These are phyloP conservation scores for Babesia ovis DNA, from an alignment of 169 alveolate species.

Conservation along the genomic window DNA sequence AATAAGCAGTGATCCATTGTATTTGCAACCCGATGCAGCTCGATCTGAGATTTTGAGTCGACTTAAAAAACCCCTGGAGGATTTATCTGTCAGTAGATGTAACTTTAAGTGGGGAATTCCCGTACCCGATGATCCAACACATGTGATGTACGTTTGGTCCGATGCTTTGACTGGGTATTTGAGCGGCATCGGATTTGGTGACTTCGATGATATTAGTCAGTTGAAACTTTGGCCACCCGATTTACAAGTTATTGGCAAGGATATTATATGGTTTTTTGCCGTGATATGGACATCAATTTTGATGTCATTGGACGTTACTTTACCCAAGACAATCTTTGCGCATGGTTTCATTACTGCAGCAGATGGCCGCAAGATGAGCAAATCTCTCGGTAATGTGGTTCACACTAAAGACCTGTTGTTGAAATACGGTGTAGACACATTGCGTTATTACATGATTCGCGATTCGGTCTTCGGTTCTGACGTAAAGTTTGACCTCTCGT, in stretches of 20 bases:
- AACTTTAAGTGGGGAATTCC: slow-evolving; percentile 92
- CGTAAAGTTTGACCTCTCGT: slow-evolving; percentile 73
- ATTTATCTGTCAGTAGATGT: slow-evolving; percentile 87
- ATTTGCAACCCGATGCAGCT: slow-evolving; percentile 81
- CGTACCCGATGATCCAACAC: slow-evolving; percentile 79
- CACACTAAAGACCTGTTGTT: slow-evolving; percentile 80
- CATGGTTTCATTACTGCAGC: slow-evolving; percentile 92
- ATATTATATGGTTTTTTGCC: slow-evolving; percentile 91
- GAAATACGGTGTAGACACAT: slow-evolving; percentile 71
- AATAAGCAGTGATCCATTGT: slow-evolving; percentile 75
- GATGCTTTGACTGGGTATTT: slow-evolving; percentile 90
- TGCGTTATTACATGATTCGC: slow-evolving; percentile 78
- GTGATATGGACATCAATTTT: slow-evolving; percentile 90
- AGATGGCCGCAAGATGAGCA: slow-evolving; percentile 93
- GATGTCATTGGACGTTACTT: slow-evolving; percentile 77
- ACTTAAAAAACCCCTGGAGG: slow-evolving; percentile 83
- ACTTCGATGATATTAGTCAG: slow-evolving; percentile 69
- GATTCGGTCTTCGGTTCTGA: slow-evolving; percentile 79
- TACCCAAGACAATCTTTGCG: slow-evolving; percentile 87
- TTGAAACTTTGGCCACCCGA: slow-evolving; percentile 76
- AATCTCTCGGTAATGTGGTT: slow-evolving; percentile 87
- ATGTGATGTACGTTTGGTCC: slow-evolving; percentile 95
- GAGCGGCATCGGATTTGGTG: slow-evolving; percentile 77
- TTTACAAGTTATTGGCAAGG: slow-evolving; percentile 85
- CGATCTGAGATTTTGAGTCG: slow-evolving; percentile 81